Base-by-base conservation (phyloP, 176 grass and related monocot species). In the Rhynchospora tenuis region DNA sequence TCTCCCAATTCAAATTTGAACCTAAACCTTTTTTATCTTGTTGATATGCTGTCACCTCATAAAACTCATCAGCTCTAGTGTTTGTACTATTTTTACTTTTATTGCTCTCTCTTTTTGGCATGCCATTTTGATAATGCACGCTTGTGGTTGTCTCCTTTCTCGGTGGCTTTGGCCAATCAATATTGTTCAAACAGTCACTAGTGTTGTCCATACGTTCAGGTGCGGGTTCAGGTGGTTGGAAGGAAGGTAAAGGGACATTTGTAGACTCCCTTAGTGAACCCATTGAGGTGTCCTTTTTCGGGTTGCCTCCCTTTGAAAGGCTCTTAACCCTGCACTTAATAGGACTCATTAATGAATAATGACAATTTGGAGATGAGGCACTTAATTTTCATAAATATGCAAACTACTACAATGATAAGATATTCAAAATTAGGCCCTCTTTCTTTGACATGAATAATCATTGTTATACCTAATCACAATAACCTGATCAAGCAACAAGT, bases 241-340 rank as follows among this genome's bases (percentile, higher is more conserved):
- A 73, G 59, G 86, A 89, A 88, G 88, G 64, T 80, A 91, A 42
- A 66, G 84, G 89, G 14, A 43, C 72, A 98, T 89, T 57, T 84
- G 86, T 90, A 0, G 89, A 90, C n/a, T 98, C 92, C 84, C 88
- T 86, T 85, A 93, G 82, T 57, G 90, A 78, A 24, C 73, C 81
- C 19, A 83, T 85, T 88, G 88, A 63, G 59, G 88, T 14, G 44
- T 99, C 91, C 83, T 93, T 92, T 84, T 99, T 99, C 12, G 84
- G 67, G 75, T 81, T 99, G 83, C 85, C 79, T 51, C 96, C 91
- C 83, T 96, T 99, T 16, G 97, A 96, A 23, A 96, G 76, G 86
- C 97, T 96, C 86, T 99, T 99, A 62, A 99, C 97, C 78, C 97
- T 99, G 65, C 85, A 89, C 2, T 83, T 24, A 81, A n/a, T 76